These are phyloP conservation scores for Metarhizium album DNA, from an alignment of 2,329 filamentous ascomycete genomes.

Conservation along the genomic window DNA sequence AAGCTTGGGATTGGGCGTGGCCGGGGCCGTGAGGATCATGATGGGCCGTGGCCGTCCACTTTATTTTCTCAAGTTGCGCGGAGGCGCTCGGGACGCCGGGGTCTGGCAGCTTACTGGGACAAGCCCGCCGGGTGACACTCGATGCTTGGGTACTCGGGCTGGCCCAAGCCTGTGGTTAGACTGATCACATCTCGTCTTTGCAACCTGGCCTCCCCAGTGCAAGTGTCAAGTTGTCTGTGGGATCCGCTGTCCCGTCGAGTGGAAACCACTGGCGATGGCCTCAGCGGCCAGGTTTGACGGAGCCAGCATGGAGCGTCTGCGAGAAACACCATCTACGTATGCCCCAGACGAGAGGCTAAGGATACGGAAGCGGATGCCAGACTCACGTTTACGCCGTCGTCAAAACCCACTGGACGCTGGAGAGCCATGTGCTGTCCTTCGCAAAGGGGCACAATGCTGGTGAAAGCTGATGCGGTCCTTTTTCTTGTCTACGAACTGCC, in stretches of 20 bases:
- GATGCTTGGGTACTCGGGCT: not conserved
- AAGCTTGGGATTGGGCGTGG: slow-evolving; percentile 3
- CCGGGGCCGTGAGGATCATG: slow-evolving; percentile 1
- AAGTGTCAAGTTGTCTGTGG: not conserved
- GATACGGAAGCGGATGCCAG: too few relatives aligned
- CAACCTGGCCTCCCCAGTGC: not conserved
- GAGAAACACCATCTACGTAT: too few relatives aligned
- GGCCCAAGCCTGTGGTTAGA: not conserved
- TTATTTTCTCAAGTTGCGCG: not conserved
- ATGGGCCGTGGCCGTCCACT: not conserved
- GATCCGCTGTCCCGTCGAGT: not conserved
- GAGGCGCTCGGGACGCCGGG: not conserved
- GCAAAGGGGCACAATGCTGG: too few relatives aligned
- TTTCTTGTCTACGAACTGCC: not conserved
- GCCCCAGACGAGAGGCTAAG: too few relatives aligned
- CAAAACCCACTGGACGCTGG: too few relatives aligned
- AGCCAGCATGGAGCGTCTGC: not conserved
- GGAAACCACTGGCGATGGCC: not conserved
- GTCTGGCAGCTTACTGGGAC: not conserved
- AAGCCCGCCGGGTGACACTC: not conserved
- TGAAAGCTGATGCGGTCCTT: not conserved
- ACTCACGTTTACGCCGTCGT: too few relatives aligned
- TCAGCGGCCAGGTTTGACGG: not conserved
- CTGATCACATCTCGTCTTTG: not conserved
- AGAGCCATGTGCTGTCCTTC: too few relatives aligned